These are phyloP conservation scores for Pseudoperonospora humuli DNA, from an alignment of 352 stramenopile species.

Conservation along the genomic window DNA sequence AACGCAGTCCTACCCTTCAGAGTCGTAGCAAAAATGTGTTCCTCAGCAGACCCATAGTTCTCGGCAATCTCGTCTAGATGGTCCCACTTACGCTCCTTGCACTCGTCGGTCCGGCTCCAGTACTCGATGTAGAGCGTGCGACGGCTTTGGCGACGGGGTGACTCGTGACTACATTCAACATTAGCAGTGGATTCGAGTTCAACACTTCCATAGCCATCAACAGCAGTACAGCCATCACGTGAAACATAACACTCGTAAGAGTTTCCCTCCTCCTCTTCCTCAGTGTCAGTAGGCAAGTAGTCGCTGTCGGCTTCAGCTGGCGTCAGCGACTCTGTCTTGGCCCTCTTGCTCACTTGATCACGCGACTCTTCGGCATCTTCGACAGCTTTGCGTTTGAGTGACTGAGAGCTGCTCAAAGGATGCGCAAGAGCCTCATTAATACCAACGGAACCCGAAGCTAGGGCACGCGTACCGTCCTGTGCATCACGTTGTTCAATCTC, in stretches of 20 bases:
- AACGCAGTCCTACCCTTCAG: conserved; percentile 74
- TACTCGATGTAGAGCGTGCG: conserved; percentile 85
- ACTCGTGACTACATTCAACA: conserved; percentile 45
- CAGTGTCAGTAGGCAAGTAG: conserved; percentile 32
- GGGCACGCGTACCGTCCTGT: conserved; percentile 31
- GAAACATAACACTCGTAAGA: conserved; percentile 4
- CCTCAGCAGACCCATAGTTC: conserved; percentile 66
- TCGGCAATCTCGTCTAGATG: conserved; percentile 76
- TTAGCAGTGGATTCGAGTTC: conserved; percentile 34
- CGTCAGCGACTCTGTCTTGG: conserved; percentile 18
- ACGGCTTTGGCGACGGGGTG: conserved; percentile 28
- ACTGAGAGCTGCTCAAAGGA: conserved; percentile 50
- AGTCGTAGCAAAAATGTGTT: conserved; percentile 78
- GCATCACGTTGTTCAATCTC: conserved; percentile 12
- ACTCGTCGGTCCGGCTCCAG: conserved; percentile 82
- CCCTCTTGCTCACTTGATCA: conserved; percentile 24
- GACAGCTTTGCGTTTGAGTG: conserved; percentile 54
- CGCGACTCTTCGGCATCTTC: conserved; percentile 22
- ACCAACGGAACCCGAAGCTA: conserved; percentile 37
- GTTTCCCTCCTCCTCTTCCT: conserved; percentile 18
- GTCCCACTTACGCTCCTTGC: conserved; percentile 85
- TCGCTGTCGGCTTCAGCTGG: conserved; percentile 30
- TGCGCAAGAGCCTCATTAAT: conserved; percentile 72
- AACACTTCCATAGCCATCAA: conserved; percentile 21
- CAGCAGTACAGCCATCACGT: conserved; percentile 20